Evolutionary conservation across 1,139 yeast genomes (phyloP).

Genomic region (Arxiozyma telluris): DNA sequence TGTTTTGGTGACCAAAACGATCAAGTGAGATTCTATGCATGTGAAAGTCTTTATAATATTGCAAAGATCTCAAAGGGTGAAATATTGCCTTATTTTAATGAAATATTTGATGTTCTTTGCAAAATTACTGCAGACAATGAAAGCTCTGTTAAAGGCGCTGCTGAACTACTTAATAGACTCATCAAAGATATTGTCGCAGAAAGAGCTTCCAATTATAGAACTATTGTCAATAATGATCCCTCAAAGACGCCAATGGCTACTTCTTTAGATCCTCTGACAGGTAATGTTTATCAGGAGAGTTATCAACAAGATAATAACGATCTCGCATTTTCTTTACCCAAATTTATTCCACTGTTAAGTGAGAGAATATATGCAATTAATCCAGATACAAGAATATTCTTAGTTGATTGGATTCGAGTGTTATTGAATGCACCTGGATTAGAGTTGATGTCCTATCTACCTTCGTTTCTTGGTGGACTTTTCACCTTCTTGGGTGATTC

Average conservation of each 20-base stretch:
- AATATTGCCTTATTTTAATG: conserved; percentile 81
- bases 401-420: conserved; percentile 87
- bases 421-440: conserved; percentile 88
- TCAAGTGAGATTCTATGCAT: conserved; percentile 90
- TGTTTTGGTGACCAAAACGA: conserved; percentile 97
- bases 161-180: conserved; percentile 82
- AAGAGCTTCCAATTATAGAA: conserved; percentile 82
- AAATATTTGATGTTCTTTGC: conserved; percentile 87
- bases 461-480: conserved; percentile 82
- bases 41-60: conserved; percentile 91
- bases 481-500: conserved; percentile 73
- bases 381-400: conserved; percentile 84
- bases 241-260: conserved; percentile 40
- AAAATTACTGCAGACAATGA: conserved; percentile 88
- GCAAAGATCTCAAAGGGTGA: conserved; percentile 98
- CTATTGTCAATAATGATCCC: conserved; percentile 57
- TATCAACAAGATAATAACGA: conserved; percentile 47
- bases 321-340: conserved; percentile 78
- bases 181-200: conserved; percentile 94
- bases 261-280: conserved; percentile 34
- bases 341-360: conserved; percentile 79
- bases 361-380: conserved; percentile 89
- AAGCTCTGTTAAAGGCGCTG: conserved; percentile 89
- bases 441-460: conserved; percentile 77
- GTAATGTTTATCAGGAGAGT: conserved; percentile 56